Percentiles rank a stretch among this genome's conserved stretches.
Evolutionary conservation across 176 grass and related monocot genomes (phyloP).

Genomic region (Puya raimondii): DNA sequence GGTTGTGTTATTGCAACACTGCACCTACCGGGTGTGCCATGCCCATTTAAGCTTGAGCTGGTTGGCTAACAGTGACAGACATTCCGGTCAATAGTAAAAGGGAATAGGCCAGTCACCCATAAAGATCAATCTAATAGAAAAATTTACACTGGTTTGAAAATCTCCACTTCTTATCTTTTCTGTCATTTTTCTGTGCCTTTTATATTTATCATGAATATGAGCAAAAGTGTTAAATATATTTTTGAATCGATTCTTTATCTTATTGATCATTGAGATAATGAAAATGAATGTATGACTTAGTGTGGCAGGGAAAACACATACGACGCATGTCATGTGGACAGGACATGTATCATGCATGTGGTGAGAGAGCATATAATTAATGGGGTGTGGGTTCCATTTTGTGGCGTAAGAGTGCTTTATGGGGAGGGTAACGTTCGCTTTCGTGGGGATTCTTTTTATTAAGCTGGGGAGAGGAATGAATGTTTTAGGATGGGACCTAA

Average conservation of each 20-base stretch:
- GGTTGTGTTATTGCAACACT: slow-evolving; percentile 21
- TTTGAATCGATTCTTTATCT: too few species aligned
- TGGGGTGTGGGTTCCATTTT: background rate
- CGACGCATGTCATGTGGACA: background rate
- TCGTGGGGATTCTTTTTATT: background rate
- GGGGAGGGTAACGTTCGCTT: background rate
- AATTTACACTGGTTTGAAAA: too few species aligned
- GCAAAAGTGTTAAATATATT: too few species aligned
- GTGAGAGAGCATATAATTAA: background rate
- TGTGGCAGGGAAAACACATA: background rate
- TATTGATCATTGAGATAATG: background rate
- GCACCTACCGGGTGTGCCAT: slow-evolving; percentile 43
- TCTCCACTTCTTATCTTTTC: too few species aligned
- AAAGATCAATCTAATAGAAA: too few species aligned
- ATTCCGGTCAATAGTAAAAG: slow-evolving; percentile 18
- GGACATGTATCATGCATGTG: background rate
- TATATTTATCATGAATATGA: too few species aligned
- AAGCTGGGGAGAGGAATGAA: background rate
- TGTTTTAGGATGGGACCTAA: background rate
- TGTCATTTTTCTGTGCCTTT: too few species aligned
- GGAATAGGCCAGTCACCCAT: too few species aligned
- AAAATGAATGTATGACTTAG: background rate
- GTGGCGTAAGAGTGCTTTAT: background rate
- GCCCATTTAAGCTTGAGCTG: slow-evolving; percentile 44
- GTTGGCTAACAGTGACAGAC: slow-evolving; percentile 77